These are phyloP conservation scores for Teunomyces cretensis DNA, from an alignment of 805 yeast genomes.

Conservation along the genomic window DNA sequence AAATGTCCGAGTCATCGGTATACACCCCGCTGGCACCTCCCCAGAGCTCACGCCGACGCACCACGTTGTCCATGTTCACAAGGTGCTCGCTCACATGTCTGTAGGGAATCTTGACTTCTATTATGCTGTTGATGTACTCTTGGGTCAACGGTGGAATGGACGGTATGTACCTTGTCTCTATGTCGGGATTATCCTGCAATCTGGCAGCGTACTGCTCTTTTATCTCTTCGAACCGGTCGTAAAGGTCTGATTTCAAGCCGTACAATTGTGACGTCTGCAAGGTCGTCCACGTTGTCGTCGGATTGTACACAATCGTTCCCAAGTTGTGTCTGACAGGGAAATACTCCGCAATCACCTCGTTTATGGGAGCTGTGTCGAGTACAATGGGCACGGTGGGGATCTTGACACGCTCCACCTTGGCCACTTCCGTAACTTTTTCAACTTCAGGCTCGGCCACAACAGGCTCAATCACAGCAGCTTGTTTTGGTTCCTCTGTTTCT, in stretches of 20 bases:
- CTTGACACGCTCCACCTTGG: not conserved
- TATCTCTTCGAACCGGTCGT: conserved; percentile 24
- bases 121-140: conserved; percentile 44
- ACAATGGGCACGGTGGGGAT: conserved; percentile 5
- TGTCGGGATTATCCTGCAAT: conserved; percentile 10
- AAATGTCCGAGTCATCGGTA: conserved; percentile 89
- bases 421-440: not conserved
- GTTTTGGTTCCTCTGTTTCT: not conserved
- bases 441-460: not conserved
- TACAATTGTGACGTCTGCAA: conserved; percentile 26
- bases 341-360: conserved; percentile 20
- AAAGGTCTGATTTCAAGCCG: conserved; percentile 31
- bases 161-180: conserved; percentile 31
- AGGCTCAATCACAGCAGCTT: not conserved
- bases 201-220: conserved; percentile 16
- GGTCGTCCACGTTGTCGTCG: conserved; percentile 50
- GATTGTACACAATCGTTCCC: conserved; percentile 50
- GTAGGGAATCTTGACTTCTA: conserved; percentile 59
- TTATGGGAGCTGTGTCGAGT: conserved; percentile 19
- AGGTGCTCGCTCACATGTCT: conserved; percentile 30
- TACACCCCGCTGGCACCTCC: conserved; percentile 79
- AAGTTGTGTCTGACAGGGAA: conserved; percentile 32
- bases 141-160: conserved; percentile 37
- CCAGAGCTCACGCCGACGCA: conserved; percentile 59
- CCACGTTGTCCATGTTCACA: conserved; percentile 28